These are phyloP conservation scores for Kuraishia hungarica DNA, from an alignment of 805 yeast genomes.

Conservation along the genomic window DNA sequence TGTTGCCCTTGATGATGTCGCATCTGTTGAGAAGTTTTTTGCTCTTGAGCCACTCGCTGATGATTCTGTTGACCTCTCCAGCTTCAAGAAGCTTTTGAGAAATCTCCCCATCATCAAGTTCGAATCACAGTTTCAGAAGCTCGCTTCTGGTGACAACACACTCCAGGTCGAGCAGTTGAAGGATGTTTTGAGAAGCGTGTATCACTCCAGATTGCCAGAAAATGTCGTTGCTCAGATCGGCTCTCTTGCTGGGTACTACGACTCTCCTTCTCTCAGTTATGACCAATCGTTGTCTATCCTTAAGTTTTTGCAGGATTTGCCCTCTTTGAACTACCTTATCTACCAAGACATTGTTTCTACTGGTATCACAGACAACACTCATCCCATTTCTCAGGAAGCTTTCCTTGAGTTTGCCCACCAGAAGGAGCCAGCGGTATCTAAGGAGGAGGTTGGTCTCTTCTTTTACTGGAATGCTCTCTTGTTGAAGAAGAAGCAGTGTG, in stretches of 20 bases:
- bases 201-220: slow-evolving; percentile 19
- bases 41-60: neutral
- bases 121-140: slow-evolving; percentile 11
- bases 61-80: slow-evolving; percentile 6
- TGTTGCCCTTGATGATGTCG: neutral
- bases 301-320: slow-evolving; percentile 30
- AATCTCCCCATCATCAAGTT: slow-evolving; percentile 20
- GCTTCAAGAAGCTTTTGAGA: slow-evolving; percentile 14
- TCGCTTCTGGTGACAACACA: slow-evolving; percentile 4
- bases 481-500: slow-evolving; percentile 13
- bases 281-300: slow-evolving; percentile 39
- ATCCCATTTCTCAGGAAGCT: slow-evolving; percentile 14
- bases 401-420: slow-evolving; percentile 17
- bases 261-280: slow-evolving; percentile 35
- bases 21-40: slow-evolving; percentile 2
- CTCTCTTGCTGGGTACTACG: slow-evolving; percentile 23
- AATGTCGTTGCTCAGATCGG: slow-evolving; percentile 63
- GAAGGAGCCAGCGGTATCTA: slow-evolving; percentile 9
- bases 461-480: slow-evolving; percentile 25
- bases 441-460: slow-evolving; percentile 21
- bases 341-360: slow-evolving; percentile 12
- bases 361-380: slow-evolving; percentile 10
- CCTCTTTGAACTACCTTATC: slow-evolving; percentile 21
- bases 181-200: slow-evolving; percentile 14
- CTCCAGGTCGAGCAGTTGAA: slow-evolving; percentile 14